Evolutionary conservation across 306 rosid species (phyloP), one percentile per base, ranked within the genome.

Genomic region (Cicer yamashitae): DNA sequence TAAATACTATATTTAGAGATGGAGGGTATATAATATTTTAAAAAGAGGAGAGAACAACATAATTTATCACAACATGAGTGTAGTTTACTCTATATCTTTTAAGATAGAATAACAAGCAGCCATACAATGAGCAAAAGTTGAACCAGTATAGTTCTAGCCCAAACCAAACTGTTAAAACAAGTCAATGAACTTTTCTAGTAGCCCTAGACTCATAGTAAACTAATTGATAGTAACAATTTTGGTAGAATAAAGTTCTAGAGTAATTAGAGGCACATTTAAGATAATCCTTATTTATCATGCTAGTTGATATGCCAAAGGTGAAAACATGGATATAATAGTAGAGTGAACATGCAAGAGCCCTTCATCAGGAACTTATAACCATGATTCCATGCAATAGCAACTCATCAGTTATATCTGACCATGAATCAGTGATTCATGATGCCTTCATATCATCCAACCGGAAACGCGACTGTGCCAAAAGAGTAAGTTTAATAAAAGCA

Each of bases 371-470:
- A 68, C 67, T 67, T 71, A 51, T 77, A 7, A 45, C 71, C 54
- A 65, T 43, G 53, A 43, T 15, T 65, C 53, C 71, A 51, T 56
- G 76, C 44, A 77, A 50, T 48, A 76, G 73, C 8, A 47, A 58
- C 20, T 65, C 82, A 71, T 69, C 41, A 20, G 4, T 48, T 45
- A 54, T 52, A 37, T 82, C 25, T 69, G 30, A 45, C 70, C 82
- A 44, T 43, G 60, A 62, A 64, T 12, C 52, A 9, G 17, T 10
- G 34, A 64, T 76, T 82, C 72, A 87, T 66, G 90, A 84, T 1
- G 92, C 96, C 89, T 89, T 94, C 82, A 94, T 65, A 2, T 92
- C 99, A 85, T 94, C 96, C 93, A 94, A 76, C 71, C 93, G 91
- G 15, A 87, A 81, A 7, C 96, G 87, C 30, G 88, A 89, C 99